Percentiles rank a stretch among this genome's conserved stretches.
phyloP scores from a whole-genome alignment of 2,329 filamentous ascomycete genomes.

The Stachybotrys chartarum region DNA sequence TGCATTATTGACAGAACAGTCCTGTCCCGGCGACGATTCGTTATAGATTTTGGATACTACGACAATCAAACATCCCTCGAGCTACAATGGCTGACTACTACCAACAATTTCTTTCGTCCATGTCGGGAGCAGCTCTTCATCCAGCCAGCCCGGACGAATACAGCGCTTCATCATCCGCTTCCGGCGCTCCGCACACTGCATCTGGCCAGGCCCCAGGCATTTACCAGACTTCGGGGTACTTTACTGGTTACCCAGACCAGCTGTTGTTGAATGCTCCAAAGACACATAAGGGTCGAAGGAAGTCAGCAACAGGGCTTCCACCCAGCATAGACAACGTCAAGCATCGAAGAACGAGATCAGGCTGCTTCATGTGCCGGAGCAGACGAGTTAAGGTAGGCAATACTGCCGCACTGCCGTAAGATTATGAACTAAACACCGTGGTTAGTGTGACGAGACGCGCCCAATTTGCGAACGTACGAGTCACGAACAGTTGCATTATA shows the following conservation, averaged over 20 bases:
- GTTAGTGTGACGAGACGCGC: conserved; percentile 80
- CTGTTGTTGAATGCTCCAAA: conserved; percentile 40
- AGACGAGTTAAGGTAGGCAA: conserved; percentile 69
- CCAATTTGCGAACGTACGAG: conserved; percentile 74
- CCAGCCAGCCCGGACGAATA: conserved; percentile 32
- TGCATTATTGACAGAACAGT: neutral
- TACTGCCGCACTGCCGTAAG: neutral
- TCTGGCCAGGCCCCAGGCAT: conserved; percentile 29
- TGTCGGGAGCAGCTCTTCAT: conserved; percentile 36
- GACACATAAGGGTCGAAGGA: conserved; percentile 41
- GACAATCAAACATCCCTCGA: neutral
- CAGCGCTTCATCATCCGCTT: conserved; percentile 27
- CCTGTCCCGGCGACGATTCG: neutral
- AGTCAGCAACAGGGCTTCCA: conserved; percentile 33
- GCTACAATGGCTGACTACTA: conserved; percentile 48
- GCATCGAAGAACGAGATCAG: conserved; percentile 86
- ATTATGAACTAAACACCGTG: neutral
- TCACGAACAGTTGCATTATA: neutral
- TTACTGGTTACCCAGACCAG: conserved; percentile 43
- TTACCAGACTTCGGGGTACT: conserved; percentile 42
- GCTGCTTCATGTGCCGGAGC: conserved; percentile 85
- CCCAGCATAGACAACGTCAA: conserved; percentile 65
- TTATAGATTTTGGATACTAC: neutral
- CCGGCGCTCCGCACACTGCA: conserved; percentile 17
- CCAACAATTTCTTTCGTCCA: conserved; percentile 46